Percentiles rank a stretch among this genome's conserved stretches.
phyloP scores from a whole-genome alignment of 2,329 filamentous ascomycete genomes.

The Madurella fahalii region DNA sequence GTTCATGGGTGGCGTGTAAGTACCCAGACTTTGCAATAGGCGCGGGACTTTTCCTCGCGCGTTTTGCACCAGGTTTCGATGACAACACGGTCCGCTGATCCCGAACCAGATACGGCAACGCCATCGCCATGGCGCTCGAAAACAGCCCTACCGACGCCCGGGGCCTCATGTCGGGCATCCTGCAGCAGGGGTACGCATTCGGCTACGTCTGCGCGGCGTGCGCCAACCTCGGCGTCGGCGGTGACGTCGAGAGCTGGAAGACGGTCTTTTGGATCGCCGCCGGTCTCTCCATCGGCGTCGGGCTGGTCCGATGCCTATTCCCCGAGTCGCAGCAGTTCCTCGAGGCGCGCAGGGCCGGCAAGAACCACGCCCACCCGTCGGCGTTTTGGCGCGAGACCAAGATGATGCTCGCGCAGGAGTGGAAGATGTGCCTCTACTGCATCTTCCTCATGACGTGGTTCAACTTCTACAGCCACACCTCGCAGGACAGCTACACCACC shows the following conservation, averaged over 20 bases:
- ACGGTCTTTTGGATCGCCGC: conserved; percentile 70
- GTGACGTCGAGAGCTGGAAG: conserved; percentile 62
- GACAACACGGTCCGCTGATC: neutral
- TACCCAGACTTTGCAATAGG: neutral
- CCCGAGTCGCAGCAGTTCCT: conserved; percentile 73
- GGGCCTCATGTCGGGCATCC: conserved; percentile 75
- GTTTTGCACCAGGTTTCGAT: too few species aligned
- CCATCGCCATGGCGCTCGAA: conserved; percentile 73
- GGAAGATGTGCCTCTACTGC: conserved; percentile 75
- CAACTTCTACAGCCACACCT: conserved; percentile 65
- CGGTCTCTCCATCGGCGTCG: conserved; percentile 64
- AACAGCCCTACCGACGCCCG: conserved; percentile 55
- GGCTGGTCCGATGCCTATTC: conserved; percentile 62
- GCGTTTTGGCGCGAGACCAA: conserved; percentile 68
- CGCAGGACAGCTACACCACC: conserved; percentile 77
- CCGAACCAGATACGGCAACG: conserved; percentile 59
- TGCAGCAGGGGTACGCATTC: conserved; percentile 78
- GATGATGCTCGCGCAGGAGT: conserved; percentile 64
- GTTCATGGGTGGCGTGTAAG: conserved; percentile 70
- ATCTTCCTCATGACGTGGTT: conserved; percentile 71
- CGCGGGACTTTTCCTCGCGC: too few species aligned
- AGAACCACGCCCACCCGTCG: conserved; percentile 42
- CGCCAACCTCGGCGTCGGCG: conserved; percentile 69
- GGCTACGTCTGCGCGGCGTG: conserved; percentile 77
- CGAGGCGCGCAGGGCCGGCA: conserved; percentile 60